Evolutionary conservation across 169 alveolate species (phyloP).

Genomic region (Eimeria maxima): DNA sequence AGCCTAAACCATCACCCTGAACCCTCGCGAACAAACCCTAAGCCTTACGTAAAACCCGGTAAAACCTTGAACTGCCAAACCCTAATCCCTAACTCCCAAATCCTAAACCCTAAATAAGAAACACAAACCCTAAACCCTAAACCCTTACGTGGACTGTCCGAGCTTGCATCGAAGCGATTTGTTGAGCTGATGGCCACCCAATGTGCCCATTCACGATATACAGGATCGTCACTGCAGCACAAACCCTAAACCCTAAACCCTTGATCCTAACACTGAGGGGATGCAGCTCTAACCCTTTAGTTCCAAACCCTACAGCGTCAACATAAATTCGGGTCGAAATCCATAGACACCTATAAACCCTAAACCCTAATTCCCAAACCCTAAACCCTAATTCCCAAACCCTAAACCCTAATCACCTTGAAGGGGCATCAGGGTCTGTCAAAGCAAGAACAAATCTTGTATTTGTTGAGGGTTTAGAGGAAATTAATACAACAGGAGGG

Average conservation of each 20-base stretch:
- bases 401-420: slow-evolving; percentile 7
- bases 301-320: no score
- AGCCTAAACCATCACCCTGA: not conserved
- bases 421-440: slow-evolving; percentile 29
- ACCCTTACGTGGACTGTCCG: slow-evolving; percentile 20
- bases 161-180: not conserved
- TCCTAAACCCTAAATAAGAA: not conserved
- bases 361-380: not conserved
- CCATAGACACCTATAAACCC: not conserved
- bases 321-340: not conserved
- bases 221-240: not conserved
- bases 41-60: no score
- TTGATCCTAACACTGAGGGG: not conserved
- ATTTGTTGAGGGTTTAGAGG: slow-evolving; percentile 9
- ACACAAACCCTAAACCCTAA: slow-evolving; percentile 6
- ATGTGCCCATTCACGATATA: slow-evolving; percentile 12
- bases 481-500: not conserved
- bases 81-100: no score
- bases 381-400: slow-evolving; percentile 16
- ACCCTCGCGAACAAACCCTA: not conserved
- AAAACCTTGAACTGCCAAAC: no score
- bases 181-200: slow-evolving; percentile 32
- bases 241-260: not conserved
- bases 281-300: not conserved
- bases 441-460: not conserved